Base-by-base conservation (phyloP, 2,329 filamentous ascomycete genomes). In the Macrophomina pseudophaseolina region DNA sequence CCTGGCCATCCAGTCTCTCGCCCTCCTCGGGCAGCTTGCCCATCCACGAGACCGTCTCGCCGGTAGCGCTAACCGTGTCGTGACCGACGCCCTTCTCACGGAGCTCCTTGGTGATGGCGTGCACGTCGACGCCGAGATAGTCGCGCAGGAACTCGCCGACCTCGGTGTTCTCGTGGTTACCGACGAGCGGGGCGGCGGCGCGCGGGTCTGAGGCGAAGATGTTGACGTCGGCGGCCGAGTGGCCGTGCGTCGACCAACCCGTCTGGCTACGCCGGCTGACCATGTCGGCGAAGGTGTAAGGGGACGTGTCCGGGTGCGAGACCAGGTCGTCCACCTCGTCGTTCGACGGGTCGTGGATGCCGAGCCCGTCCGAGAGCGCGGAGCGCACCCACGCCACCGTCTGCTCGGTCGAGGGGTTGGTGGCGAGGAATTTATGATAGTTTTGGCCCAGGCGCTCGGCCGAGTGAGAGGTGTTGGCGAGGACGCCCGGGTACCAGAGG, bases 151-250 rank as follows among this genome's bases (percentile, higher is more conserved):
- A 99, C 52, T 86, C 82, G 40, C 95, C 95, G 0, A 99, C 86
- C 32, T 98, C 93, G 0, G 90, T 98, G 76, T 99, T 99, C 82
- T 99, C 95, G 65, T 96, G 90, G 77, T 98, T 98, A 7, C 94
- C 94, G 3, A 87, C 82, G 6, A 97, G 83, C 14, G 85, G 83
- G 51, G 86, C 84, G 0, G 89, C 87, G 35, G 82, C 80, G 44
- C 86, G 84, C 0, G 87, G 84, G 3, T 91, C 89, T 0, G 91
- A 94, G 63, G 91, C 90, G 80, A 98, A 99, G 71, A 99, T 92
- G 78, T 99, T 99, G 58, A 99, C 95, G 76, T 99, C 95, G 7
- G 95, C 93, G 62, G 90, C 95, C 75, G 74, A 74, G 68, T 28
- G 33, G 33, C 95, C 95, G 77, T 97, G 94, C 0, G 94, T 97